A percentile compares a stretch with the other conserved stretches of the same genome.
These are phyloP conservation scores for Ambrosiella xylebori DNA, from an alignment of 2,329 filamentous ascomycete species.

Conservation along the genomic window DNA sequence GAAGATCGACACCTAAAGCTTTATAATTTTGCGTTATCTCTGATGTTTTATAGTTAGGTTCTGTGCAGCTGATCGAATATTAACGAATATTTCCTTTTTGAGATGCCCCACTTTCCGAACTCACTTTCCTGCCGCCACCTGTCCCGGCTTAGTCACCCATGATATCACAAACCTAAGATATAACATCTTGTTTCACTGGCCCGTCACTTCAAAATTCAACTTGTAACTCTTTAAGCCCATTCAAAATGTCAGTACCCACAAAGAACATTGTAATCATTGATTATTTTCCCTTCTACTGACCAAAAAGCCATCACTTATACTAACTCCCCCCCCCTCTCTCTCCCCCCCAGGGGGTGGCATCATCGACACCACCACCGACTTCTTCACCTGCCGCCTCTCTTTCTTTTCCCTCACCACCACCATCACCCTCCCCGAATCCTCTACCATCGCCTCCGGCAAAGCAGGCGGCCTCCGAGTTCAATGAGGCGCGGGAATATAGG, in stretches of 20 bases:
- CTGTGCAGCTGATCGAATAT: too few relatives aligned
- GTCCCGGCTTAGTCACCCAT: neutral
- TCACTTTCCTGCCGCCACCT: neutral
- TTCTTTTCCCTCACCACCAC: conserved; percentile 60
- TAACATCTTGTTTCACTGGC: neutral
- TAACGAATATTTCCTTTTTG: too few relatives aligned
- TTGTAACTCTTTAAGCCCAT: neutral
- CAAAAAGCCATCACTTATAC: neutral
- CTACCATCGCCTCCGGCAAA: conserved; percentile 78
- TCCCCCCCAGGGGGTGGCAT: conserved; percentile 58
- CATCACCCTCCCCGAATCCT: conserved; percentile 77
- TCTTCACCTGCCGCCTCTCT: conserved; percentile 72
- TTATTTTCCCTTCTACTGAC: conserved; percentile 16
- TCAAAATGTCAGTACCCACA: conserved; percentile 12
- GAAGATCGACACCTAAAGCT: too few relatives aligned
- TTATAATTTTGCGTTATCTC: too few relatives aligned
- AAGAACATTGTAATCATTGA: conserved; percentile 34
- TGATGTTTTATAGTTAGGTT: too few relatives aligned
- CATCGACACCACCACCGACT: conserved; percentile 80
- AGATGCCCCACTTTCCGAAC: neutral
- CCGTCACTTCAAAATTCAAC: neutral
- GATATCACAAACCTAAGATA: neutral
- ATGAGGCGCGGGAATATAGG: conserved; percentile 65
- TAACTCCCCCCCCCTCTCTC: neutral
- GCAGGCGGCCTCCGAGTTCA: conserved; percentile 74